Evolutionary conservation across 1,139 yeast species (phyloP).

Genomic region (Meyerozyma carpophila): DNA sequence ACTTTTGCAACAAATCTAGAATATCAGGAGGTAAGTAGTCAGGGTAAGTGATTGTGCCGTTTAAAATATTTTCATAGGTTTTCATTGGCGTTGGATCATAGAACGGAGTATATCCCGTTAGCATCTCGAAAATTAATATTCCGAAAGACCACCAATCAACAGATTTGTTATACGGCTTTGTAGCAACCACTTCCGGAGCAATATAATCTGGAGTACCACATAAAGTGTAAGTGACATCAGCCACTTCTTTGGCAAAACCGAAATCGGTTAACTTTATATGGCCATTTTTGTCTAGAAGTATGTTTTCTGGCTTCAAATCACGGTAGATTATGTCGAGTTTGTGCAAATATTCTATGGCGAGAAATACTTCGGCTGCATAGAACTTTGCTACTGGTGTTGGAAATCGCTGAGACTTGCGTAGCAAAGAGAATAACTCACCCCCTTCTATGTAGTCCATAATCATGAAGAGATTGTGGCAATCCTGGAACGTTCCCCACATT

Average conservation of each 20-base stretch:
- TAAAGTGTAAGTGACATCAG: slow-evolving; percentile 54
- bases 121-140: slow-evolving; percentile 54
- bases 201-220: slow-evolving; percentile 65
- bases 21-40: slow-evolving; percentile 48
- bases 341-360: slow-evolving; percentile 55
- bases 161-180: slow-evolving; percentile 57
- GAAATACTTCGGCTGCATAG: slow-evolving; percentile 56
- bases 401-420: slow-evolving; percentile 54
- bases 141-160: slow-evolving; percentile 68
- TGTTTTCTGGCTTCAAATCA: slow-evolving; percentile 59
- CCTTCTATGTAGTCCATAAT: slow-evolving; percentile 64
- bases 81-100: slow-evolving; percentile 60
- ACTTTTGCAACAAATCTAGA: slow-evolving; percentile 41
- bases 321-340: slow-evolving; percentile 54
- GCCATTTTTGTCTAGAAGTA: slow-evolving; percentile 51
- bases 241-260: slow-evolving; percentile 59
- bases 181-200: slow-evolving; percentile 59
- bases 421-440: slow-evolving; percentile 52
- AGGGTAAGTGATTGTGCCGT: slow-evolving; percentile 49
- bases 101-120: slow-evolving; percentile 59
- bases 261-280: slow-evolving; percentile 58
- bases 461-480: slow-evolving; percentile 50
- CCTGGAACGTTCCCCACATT: slow-evolving; percentile 66
- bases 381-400: slow-evolving; percentile 62
- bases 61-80: slow-evolving; percentile 54